These are phyloP conservation scores for Colletotrichum trifolii DNA, from an alignment of 2,329 filamentous ascomycete species.

Conservation along the genomic window DNA sequence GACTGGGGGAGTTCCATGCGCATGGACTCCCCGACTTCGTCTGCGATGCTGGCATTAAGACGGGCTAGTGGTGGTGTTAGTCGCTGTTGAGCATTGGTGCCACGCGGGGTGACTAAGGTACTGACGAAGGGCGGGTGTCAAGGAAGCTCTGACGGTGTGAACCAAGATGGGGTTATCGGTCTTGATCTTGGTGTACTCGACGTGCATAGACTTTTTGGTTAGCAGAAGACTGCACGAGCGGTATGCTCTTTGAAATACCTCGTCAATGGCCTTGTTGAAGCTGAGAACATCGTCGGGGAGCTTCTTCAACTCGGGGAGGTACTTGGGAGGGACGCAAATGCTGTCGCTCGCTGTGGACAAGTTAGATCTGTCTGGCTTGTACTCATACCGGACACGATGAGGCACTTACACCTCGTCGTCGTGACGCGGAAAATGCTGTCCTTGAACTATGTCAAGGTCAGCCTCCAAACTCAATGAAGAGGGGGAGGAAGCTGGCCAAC, in stretches of 20 bases:
- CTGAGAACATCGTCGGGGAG: conserved; percentile 46
- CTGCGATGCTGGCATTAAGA: conserved; percentile 46
- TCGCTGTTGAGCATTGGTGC: no score
- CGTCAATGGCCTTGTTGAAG: conserved; percentile 41
- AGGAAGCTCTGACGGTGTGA: conserved; percentile 44
- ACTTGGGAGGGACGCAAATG: conserved; percentile 45
- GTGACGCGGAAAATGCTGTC: conserved; percentile 44
- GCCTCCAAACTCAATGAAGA: background rate
- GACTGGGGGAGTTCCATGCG: conserved; percentile 47
- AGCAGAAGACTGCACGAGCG: background rate
- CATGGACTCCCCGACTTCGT: conserved; percentile 50
- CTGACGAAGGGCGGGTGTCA: conserved; percentile 49
- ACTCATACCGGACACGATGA: background rate
- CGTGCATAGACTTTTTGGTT: conserved; percentile 42
- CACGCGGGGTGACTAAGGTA: background rate
- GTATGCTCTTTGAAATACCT: conserved; percentile 30
- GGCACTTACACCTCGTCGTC: conserved; percentile 39
- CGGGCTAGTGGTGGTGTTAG: conserved; percentile 38
- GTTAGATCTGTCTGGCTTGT: background rate
- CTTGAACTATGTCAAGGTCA: conserved; percentile 43
- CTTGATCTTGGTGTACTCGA: conserved; percentile 48
- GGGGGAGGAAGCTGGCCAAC: background rate
- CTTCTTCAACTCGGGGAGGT: conserved; percentile 45
- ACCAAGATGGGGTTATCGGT: conserved; percentile 40
- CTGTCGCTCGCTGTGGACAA: conserved; percentile 38